Conservation (phyloP, 805 yeast species). For the Saccharomycopsis javanensis region DNA sequence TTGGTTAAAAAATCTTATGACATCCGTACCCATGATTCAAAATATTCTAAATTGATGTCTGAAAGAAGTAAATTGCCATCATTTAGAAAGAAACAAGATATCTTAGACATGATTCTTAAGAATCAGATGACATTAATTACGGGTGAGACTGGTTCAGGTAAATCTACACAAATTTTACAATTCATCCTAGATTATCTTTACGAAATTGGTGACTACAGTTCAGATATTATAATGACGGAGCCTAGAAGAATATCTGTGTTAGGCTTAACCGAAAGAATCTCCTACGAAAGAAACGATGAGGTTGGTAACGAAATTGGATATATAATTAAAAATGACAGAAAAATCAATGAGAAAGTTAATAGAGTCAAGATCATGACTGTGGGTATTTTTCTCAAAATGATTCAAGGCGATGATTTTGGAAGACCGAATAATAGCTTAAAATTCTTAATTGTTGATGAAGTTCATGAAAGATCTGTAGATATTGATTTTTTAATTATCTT, state of each 20-base stretch:
- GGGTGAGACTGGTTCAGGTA: slow-evolving; percentile 98
- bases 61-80: slow-evolving; percentile 67
- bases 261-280: slow-evolving; percentile 86
- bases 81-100: slow-evolving; percentile 53
- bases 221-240: slow-evolving; percentile 77
- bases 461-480: slow-evolving; percentile 92
- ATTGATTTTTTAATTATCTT: slow-evolving; percentile 69
- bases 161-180: slow-evolving; percentile 90
- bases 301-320: slow-evolving; percentile 81
- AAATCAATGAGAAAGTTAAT: slow-evolving; percentile 49
- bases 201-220: slow-evolving; percentile 37
- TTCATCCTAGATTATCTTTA: slow-evolving; percentile 66
- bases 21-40: slow-evolving; percentile 25
- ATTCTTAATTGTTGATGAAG: slow-evolving; percentile 85
- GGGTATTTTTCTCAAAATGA: slow-evolving; percentile 76
- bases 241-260: slow-evolving; percentile 94
- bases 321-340: slow-evolving; percentile 74
- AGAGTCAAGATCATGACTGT: slow-evolving; percentile 84
- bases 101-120: slow-evolving; percentile 45
- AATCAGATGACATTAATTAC: slow-evolving; percentile 71
- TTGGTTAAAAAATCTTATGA: slow-evolving; percentile 29
- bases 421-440: slow-evolving; percentile 33
- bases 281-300: slow-evolving; percentile 56
- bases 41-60: slow-evolving; percentile 32
- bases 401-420: slow-evolving; percentile 6